Conservation (phyloP, 1,284 basidiomycete genomes). For the Ustilago cynodontis region DNA sequence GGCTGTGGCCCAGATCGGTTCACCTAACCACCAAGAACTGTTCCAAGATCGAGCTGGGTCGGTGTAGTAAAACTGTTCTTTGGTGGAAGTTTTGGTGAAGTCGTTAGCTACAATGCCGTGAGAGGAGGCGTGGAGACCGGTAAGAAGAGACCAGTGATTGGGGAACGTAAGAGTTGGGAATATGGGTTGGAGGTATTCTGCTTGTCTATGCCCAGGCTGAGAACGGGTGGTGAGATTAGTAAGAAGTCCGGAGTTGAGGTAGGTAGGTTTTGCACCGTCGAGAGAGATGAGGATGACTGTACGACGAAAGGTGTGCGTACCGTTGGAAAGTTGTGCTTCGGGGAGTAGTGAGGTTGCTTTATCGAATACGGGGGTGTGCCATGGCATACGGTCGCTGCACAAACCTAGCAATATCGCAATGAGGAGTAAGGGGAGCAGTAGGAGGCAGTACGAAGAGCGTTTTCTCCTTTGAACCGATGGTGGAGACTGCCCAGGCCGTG, state of each 20-base stretch:
- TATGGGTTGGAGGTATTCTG: conserved; percentile 77
- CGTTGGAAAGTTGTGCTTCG: conserved; percentile 30
- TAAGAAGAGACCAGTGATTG: conserved; percentile 69
- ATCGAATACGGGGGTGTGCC: neutral
- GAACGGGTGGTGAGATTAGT: conserved; percentile 75
- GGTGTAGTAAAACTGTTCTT: conserved; percentile 54
- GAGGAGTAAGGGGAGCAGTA: conserved; percentile 13
- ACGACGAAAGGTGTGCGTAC: conserved; percentile 64
- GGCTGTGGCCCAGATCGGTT: conserved; percentile 53
- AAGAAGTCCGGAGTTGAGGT: conserved; percentile 83
- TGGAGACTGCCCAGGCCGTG: neutral
- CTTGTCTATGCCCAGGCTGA: conserved; percentile 3
- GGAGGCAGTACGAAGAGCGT: conserved; percentile 5
- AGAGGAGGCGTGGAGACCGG: conserved; percentile 71
- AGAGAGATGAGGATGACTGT: conserved; percentile 87
- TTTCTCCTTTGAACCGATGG: neutral
- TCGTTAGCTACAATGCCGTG: conserved; percentile 92
- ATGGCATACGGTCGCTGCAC: conserved; percentile 5
- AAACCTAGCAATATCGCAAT: conserved; percentile 9
- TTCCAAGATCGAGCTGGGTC: conserved; percentile 46
- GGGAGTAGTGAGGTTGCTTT: conserved; percentile 12
- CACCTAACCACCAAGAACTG: conserved; percentile 50
- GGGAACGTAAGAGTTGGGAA: conserved; percentile 91
- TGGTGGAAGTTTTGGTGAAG: conserved; percentile 73
- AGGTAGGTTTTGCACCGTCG: conserved; percentile 87